A percentile compares a stretch with the other conserved stretches of the same genome.
Conservation (phyloP, 805 yeast species). For the Nematodospora valgi region DNA sequence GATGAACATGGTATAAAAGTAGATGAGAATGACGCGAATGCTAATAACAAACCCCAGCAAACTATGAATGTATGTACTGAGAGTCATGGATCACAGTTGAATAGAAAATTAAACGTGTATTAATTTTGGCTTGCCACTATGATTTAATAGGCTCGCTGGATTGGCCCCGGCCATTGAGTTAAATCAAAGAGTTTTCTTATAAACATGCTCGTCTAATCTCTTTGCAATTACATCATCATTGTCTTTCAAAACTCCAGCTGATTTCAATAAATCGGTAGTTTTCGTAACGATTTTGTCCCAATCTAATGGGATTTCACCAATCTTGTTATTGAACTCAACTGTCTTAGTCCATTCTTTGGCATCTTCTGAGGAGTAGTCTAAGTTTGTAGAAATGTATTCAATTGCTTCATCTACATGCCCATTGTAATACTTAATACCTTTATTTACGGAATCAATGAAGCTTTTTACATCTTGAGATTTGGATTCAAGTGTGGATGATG, state of each 20-base stretch:
- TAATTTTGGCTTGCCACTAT: no score
- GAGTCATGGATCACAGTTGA: no score
- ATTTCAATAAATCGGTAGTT: conserved; percentile 54
- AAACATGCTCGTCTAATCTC: conserved; percentile 30
- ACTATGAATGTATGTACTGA: no score
- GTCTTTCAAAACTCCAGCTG: conserved; percentile 58
- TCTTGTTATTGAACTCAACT: conserved; percentile 54
- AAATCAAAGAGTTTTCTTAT: no score
- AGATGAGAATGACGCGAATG: no score
- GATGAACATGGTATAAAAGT: no score
- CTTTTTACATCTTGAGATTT: conserved; percentile 20
- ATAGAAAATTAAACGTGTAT: no score
- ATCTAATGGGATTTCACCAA: conserved; percentile 40
- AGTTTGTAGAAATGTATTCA: conserved; percentile 56
- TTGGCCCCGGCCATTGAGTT: no score
- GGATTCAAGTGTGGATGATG: conserved; percentile 32
- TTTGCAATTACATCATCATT: conserved; percentile 19
- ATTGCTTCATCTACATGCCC: conserved; percentile 61
- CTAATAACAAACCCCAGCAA: no score
- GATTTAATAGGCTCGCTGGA: no score
- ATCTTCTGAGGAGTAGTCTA: conserved; percentile 76
- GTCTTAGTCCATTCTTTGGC: conserved; percentile 81
- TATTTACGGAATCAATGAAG: conserved; percentile 54
- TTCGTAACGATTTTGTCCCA: conserved; percentile 49
- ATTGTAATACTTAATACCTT: conserved; percentile 68